A percentile compares a stretch with the other conserved stretches of the same genome.
Conservation (phyloP, 73 alveolate genomes). For the Loxodes magnus region DNA sequence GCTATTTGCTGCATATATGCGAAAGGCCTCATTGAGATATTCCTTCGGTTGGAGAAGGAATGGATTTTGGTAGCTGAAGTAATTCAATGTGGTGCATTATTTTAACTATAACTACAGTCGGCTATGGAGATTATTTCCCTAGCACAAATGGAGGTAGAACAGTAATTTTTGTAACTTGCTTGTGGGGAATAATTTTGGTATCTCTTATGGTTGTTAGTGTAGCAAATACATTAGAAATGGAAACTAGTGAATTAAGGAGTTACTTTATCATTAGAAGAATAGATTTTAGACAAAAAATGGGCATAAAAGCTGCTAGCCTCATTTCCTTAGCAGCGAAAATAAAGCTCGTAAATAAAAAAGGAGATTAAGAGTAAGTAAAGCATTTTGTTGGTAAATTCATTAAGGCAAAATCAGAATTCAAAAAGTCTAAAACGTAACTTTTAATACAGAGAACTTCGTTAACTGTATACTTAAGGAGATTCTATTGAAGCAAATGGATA, state of each 20-base stretch:
- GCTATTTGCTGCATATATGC: slow-evolving; percentile 23
- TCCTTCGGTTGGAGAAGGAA: neutral
- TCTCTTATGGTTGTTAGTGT: slow-evolving; percentile 15
- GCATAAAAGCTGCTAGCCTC: too few species aligned
- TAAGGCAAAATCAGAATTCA: too few species aligned
- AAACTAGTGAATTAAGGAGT: neutral
- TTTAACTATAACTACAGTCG: slow-evolving; percentile 41
- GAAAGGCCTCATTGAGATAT: slow-evolving; percentile 27
- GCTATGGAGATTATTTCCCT: slow-evolving; percentile 40
- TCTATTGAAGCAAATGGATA: too few species aligned
- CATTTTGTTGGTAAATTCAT: too few species aligned
- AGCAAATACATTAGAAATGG: slow-evolving; percentile 5
- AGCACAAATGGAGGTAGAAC: slow-evolving; percentile 12
- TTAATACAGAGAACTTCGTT: too few species aligned
- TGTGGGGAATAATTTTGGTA: slow-evolving; percentile 19
- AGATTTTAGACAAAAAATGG: too few species aligned
- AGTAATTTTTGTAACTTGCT: slow-evolving; percentile 4
- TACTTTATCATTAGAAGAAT: too few species aligned
- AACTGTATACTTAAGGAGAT: too few species aligned
- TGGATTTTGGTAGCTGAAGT: slow-evolving; percentile 6
- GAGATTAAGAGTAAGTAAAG: too few species aligned
- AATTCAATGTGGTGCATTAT: slow-evolving; percentile 36
- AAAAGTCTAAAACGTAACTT: too few species aligned
- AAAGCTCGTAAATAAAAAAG: too few species aligned
- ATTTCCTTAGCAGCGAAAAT: too few species aligned